These are phyloP conservation scores for Boechera divaricarpa DNA, from an alignment of 345 rosid species.

Conservation along the genomic window DNA sequence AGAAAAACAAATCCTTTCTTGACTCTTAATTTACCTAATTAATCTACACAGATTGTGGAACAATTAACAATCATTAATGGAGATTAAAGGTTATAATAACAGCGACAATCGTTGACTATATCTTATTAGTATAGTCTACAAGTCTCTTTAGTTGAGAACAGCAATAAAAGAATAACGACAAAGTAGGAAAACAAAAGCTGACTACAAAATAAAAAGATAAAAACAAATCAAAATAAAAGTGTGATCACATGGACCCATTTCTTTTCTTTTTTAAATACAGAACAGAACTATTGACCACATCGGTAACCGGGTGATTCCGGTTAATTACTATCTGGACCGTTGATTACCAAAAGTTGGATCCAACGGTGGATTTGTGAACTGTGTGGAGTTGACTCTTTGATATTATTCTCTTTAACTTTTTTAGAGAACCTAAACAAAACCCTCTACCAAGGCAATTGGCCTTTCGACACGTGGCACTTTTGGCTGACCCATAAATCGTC, in stretches of 20 bases:
- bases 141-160: constrained; percentile 39
- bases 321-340: constrained; percentile 28
- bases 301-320: constrained; percentile 32
- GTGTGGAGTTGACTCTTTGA: constrained; percentile 38
- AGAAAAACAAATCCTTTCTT: background rate
- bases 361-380: constrained; percentile 40
- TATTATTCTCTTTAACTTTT: constrained; percentile 24
- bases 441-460: background rate
- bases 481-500: constrained; percentile 25
- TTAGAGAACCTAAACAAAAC: constrained; percentile 18
- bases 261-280: background rate
- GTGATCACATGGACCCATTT: constrained; percentile 34
- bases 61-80: constrained; percentile 6
- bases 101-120: constrained; percentile 40
- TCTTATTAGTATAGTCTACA: background rate
- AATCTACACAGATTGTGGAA: constrained; percentile 27
- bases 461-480: constrained; percentile 22
- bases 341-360: constrained; percentile 17
- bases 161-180: constrained; percentile 36
- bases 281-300: constrained; percentile 38
- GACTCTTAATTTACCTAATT: constrained; percentile 36
- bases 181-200: constrained; percentile 35
- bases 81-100: constrained; percentile 21
- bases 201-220: background rate
- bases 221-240: constrained; percentile 7